A percentile compares a stretch with the other conserved stretches of the same genome.
phyloP scores from a whole-genome alignment of 2,329 filamentous ascomycete species.

The Myrmaecium sp. region DNA sequence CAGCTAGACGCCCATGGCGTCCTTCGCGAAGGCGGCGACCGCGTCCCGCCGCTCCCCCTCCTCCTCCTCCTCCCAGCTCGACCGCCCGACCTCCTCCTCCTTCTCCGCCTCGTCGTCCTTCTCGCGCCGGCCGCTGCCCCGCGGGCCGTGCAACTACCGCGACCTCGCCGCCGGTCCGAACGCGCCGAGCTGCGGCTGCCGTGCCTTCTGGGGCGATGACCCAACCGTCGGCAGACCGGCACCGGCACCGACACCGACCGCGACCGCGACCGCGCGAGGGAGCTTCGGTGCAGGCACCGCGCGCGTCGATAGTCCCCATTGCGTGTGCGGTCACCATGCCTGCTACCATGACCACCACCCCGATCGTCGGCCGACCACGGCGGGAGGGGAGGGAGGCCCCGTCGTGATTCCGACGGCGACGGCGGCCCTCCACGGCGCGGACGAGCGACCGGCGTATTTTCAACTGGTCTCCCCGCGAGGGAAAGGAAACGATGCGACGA shows the following conservation, averaged over 20 bases:
- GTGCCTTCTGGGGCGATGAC: conserved; percentile 33
- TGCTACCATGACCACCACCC: conserved; percentile 31
- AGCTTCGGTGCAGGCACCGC: conserved; percentile 13
- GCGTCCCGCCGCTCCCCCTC: conserved; percentile 9
- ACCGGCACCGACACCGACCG: not conserved
- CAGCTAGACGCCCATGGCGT: conserved; percentile 18
- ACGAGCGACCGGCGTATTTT: not conserved
- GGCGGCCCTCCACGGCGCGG: not conserved
- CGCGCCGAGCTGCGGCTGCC: conserved; percentile 33
- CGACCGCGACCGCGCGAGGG: conserved; percentile 6
- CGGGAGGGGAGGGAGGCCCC: conserved; percentile 1
- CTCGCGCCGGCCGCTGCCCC: conserved; percentile 24
- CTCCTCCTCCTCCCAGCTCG: conserved; percentile 6
- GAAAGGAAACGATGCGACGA: not conserved
- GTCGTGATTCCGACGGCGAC: conserved; percentile 4
- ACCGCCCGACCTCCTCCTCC: conserved; percentile 6
- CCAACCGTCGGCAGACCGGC: too few relatives aligned
- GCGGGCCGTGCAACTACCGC: conserved; percentile 35
- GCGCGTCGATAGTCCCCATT: conserved; percentile 24
- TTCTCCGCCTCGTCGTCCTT: conserved; percentile 6
- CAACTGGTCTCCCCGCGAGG: conserved; percentile 1
- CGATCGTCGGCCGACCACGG: not conserved
- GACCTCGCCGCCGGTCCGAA: conserved; percentile 26
- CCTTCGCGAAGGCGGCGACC: conserved; percentile 11
- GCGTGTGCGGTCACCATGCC: conserved; percentile 40